Evolutionary conservation across 2,329 filamentous ascomycete species (phyloP).

Genomic region (Talaromyces atroroseus): DNA sequence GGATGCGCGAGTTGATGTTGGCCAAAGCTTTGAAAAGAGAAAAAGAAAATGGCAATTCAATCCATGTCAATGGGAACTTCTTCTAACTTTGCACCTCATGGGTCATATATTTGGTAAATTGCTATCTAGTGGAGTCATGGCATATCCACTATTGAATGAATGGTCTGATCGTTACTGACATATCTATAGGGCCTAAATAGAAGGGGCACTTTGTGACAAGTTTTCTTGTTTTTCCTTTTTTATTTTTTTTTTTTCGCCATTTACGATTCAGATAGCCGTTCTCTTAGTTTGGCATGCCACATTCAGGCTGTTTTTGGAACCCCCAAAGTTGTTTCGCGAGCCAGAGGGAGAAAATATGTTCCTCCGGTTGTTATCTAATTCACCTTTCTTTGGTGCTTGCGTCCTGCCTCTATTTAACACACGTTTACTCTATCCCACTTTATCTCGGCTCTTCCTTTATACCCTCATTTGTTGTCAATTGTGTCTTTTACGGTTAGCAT

Average conservation of each 20-base stretch:
- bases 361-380: too few species aligned
- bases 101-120: not conserved
- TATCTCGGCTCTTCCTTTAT: not conserved
- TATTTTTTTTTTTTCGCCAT: not conserved
- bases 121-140: not conserved
- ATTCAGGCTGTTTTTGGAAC: not conserved
- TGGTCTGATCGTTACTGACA: not conserved
- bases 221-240: not conserved
- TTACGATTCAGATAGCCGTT: not conserved
- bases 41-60: slow-evolving; percentile 24
- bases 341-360: not conserved
- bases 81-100: not conserved
- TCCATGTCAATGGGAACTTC: not conserved
- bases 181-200: not conserved
- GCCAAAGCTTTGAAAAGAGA: slow-evolving; percentile 36
- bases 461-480: not conserved
- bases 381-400: too few species aligned
- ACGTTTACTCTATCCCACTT: not conserved
- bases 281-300: not conserved
- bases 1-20: slow-evolving; percentile 53
- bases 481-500: slow-evolving; percentile 13
- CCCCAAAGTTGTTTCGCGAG: too few species aligned
- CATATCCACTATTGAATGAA: not conserved
- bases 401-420: not conserved
- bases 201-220: not conserved